phyloP scores from a whole-genome alignment of 805 yeast genomes.

The Zygosaccharomyces rouxii region DNA sequence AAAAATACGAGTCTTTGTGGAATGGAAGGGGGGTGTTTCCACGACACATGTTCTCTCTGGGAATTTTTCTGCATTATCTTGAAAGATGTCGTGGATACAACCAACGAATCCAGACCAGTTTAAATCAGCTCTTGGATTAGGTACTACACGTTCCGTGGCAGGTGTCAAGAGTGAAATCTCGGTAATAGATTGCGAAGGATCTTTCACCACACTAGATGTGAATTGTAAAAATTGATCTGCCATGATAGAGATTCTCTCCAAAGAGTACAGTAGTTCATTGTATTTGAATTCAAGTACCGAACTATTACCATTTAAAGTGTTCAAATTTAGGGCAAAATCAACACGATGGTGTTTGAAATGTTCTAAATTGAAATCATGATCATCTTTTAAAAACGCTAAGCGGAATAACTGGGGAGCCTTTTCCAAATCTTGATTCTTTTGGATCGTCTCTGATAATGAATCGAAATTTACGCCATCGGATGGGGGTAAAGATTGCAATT shows the following conservation, averaged over 20 bases:
- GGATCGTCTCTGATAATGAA: conserved; percentile 51
- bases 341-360: conserved; percentile 38
- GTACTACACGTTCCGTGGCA: conserved; percentile 57
- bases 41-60: conserved; percentile 91
- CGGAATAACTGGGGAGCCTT: conserved; percentile 60
- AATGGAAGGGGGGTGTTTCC: conserved; percentile 69
- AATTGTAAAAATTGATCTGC: conserved; percentile 70
- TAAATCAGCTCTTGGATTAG: conserved; percentile 81
- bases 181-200: conserved; percentile 47
- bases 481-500: conserved; percentile 30
- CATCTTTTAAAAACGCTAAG: conserved; percentile 38
- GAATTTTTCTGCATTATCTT: conserved; percentile 72
- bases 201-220: conserved; percentile 35
- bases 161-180: conserved; percentile 63
- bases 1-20: conserved; percentile 61
- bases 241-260: conserved; percentile 61
- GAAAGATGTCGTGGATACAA: conserved; percentile 93
- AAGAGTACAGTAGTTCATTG: conserved; percentile 70
- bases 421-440: conserved; percentile 47
- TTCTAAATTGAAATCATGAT: conserved; percentile 38
- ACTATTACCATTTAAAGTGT: conserved; percentile 8
- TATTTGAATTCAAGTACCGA: conserved; percentile 38
- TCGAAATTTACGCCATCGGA: conserved; percentile 44
- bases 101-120: conserved; percentile 93
- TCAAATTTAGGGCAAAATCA: conserved; percentile 41